Evolutionary conservation across 148 eudicot genomes (phyloP), one percentile per base, ranked within the genome.

Genomic region (Simmondsia chinensis): DNA sequence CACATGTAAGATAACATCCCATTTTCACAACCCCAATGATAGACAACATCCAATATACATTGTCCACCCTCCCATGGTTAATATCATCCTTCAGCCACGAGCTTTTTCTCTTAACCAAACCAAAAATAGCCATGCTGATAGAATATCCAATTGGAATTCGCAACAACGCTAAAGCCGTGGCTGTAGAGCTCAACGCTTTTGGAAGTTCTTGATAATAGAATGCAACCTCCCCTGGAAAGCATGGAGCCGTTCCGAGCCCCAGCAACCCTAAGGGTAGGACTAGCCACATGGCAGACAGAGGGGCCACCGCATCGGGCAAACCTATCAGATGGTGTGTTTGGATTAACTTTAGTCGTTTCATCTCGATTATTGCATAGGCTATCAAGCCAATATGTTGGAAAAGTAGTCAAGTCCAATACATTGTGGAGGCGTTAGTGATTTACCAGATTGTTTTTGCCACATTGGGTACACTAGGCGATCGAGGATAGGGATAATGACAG

Each of bases 331-430:
- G 17, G 20, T 39, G 23, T 17, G 15, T 9, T 10, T 10, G 24
- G 2, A 38, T 52, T 0, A 33, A 16, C 17, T 49, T 33, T 6
- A 64, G 69, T 28, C 83, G 39, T 27, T 58, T 65, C 11, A 34
- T 25, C 50, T 76, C 83, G 5, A 72, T 48, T 7, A 72, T 0
- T 7, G 75, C 69, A 20, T 65, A 57, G 2, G 63, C 24, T 1
- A 57, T 39, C 72, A 72, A 43, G 34, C 54, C 60, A 0, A 33
- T 21, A 59, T 19, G 16, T 43, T 64, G 23, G 60, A 33, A 19
- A 64, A 38, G 39, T 73, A 70, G 16, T 70, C 78, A 18, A 60
- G 18, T 1, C 78, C 78, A 2, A 63, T 31, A 5, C 64, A 41
- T 29, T 51, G 57, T 7, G 68, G 66, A 3, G 74, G 66, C 9